These are phyloP conservation scores for Lasiosphaeria ovina DNA, from an alignment of 495 filamentous ascomycete species.

Conservation along the genomic window DNA sequence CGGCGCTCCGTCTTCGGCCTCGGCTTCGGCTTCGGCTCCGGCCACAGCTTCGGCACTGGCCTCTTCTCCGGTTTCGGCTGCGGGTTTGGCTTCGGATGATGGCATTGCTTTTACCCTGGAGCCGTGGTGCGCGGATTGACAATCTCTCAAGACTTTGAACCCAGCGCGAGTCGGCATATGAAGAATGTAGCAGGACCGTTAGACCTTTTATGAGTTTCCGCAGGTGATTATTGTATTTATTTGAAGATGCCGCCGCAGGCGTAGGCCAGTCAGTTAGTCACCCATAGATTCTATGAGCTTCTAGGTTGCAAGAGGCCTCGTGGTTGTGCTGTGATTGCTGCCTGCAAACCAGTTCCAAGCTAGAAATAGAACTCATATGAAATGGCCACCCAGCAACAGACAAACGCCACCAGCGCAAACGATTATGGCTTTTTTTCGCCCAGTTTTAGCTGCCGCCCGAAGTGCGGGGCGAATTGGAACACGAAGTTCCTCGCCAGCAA, in stretches of 20 bases:
- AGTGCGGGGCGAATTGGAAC: neutral
- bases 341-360: neutral
- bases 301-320: neutral
- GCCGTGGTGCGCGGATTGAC: too few species aligned
- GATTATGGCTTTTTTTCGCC: neutral
- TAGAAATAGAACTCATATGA: neutral
- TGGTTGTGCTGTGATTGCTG: neutral
- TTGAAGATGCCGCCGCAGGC: too few species aligned
- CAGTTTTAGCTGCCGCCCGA: neutral
- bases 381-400: neutral
- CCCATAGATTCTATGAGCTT: neutral
- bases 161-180: too few species aligned
- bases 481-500: neutral
- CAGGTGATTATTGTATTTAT: slow-evolving; percentile 2
- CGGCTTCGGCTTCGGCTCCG: neutral
- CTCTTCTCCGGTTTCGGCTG: slow-evolving; percentile 1
- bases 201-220: too few species aligned
- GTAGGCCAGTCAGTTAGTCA: neutral
- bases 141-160: too few species aligned
- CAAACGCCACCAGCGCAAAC: neutral
- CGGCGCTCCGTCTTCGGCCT: slow-evolving; percentile 7
- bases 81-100: too few species aligned
- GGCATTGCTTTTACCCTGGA: too few species aligned
- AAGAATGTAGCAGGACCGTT: too few species aligned
- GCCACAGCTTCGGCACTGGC: neutral